Conservation (phyloP, 1,284 basidiomycete genomes). For the Tylopilus sp. region DNA sequence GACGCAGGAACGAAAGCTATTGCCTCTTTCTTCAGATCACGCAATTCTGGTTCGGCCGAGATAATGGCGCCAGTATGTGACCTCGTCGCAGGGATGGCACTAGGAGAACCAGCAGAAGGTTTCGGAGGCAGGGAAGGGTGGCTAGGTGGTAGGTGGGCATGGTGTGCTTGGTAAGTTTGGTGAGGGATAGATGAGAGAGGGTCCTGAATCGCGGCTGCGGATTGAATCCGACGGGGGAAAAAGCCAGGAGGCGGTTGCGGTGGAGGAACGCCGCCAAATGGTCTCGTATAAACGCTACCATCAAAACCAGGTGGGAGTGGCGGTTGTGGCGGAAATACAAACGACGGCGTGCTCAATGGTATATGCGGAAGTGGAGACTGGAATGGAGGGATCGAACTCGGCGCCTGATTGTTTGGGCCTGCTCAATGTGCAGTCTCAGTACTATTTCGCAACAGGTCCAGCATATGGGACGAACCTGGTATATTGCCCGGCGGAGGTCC, state of each 20-base stretch:
- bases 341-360: constrained; percentile 23
- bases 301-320: constrained; percentile 23
- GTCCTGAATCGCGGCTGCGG: constrained; percentile 55
- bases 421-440: constrained; percentile 10
- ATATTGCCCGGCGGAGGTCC: constrained; percentile 63
- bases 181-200: constrained; percentile 63
- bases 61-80: constrained; percentile 57
- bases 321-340: constrained; percentile 23
- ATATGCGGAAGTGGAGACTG: constrained; percentile 33
- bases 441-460: constrained; percentile 5
- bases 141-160: constrained; percentile 32
- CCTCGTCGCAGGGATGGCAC: constrained; percentile 48
- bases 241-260: constrained; percentile 35
- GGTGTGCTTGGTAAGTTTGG: constrained; percentile 64
- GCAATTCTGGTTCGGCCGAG: constrained; percentile 78
- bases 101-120: constrained; percentile 28
- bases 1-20: constrained; percentile 82
- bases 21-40: constrained; percentile 89
- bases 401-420: constrained; percentile 24
- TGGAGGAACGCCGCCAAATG: constrained; percentile 32
- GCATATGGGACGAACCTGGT: constrained; percentile 20
- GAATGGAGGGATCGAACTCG: constrained; percentile 7
- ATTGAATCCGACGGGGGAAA: constrained; percentile 53
- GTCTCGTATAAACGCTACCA: constrained; percentile 20
- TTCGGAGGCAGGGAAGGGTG: constrained; percentile 46